Conservation (phyloP, 2,329 filamentous ascomycete genomes). For the Fusarium sp. region DNA sequence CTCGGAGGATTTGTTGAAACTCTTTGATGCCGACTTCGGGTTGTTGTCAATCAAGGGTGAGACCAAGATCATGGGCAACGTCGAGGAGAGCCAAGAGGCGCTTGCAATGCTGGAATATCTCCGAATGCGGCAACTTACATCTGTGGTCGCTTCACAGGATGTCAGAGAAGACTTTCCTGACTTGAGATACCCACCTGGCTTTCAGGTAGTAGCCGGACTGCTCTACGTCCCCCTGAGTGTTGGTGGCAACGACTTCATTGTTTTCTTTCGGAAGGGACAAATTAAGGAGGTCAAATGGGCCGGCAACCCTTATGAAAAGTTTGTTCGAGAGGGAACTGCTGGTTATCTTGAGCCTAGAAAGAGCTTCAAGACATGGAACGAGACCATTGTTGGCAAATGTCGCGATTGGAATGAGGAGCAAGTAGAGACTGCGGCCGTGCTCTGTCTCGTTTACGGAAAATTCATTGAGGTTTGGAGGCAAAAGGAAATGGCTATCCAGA, state of each 20-base stretch:
- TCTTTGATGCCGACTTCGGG: conserved; percentile 91
- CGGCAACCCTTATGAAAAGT: conserved; percentile 87
- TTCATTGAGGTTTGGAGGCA: conserved; percentile 96
- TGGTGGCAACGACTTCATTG: conserved; percentile 85
- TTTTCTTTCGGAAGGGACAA: conserved; percentile 87
- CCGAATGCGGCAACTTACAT: conserved; percentile 78
- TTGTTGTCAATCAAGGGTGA: conserved; percentile 88
- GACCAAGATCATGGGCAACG: conserved; percentile 83
- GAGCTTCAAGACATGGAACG: conserved; percentile 85
- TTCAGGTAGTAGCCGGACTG: conserved; percentile 81
- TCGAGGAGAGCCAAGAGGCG: conserved; percentile 84
- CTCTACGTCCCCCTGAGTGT: conserved; percentile 84
- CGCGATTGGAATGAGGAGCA: conserved; percentile 92
- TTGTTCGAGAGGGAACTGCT: conserved; percentile 77
- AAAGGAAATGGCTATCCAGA: conserved; percentile 87
- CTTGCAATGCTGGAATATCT: conserved; percentile 88
- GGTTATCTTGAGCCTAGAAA: conserved; percentile 82
- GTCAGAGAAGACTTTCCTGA: conserved; percentile 83
- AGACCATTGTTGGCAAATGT: conserved; percentile 84
- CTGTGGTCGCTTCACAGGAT: conserved; percentile 83
- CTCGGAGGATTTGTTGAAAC: conserved; percentile 83
- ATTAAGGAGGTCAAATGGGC: conserved; percentile 85
- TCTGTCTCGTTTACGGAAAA: conserved; percentile 88
- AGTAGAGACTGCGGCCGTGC: conserved; percentile 86
- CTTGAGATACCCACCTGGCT: conserved; percentile 82